Evolutionary conservation across 257 asterid genomes (phyloP), one percentile per base, ranked within the genome.

Genomic region (Anisodus tanguticus): DNA sequence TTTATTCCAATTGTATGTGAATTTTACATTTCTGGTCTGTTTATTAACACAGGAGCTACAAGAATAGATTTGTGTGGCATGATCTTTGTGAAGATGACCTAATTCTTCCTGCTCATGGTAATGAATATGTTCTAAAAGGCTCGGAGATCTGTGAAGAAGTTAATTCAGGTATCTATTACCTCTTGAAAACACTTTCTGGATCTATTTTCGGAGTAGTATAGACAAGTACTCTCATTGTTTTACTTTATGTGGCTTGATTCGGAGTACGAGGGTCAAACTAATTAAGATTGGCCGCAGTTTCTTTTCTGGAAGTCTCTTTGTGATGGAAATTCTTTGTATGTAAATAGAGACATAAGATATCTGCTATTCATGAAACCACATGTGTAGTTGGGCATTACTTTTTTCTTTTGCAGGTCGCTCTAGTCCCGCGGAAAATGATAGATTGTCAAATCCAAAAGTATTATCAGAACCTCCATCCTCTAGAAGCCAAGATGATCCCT

Each of bases 51-150:
- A 97, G 98, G 90, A 90, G 95, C 90, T 93, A 97, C 72, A 97
- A 95, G 90, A 92, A 88, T 59, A 97, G 99, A 8, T 97, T 87
- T 86, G 98, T 97, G 39, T 97, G 99, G 99, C 98, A 93, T 85
- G 98, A 97, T 92, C 96, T 97, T 22, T 90, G 92, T 74, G 93
- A 92, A 10, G 94, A 95, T 71, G 98, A 97, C 88, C 78, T 95
- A 47, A 93, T 97, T 83, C 92, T 93, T 85, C 98, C 98, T 8
- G 94, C 95, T 85, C 95, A 91, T 62, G 94, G 93, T 55, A 89
- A 88, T 85, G 99, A 95, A 87, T 97, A 97, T 83, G 95, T 95
- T 83, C 97, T 97, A 59, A 94, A 94, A 90, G 99, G 98, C 66
- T 97, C 99, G 0, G 98, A 97, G 90, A 93, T 95, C 84, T 91